These are phyloP conservation scores for Lachnellula hyalina DNA, from an alignment of 2,329 filamentous ascomycete species.

Conservation along the genomic window DNA sequence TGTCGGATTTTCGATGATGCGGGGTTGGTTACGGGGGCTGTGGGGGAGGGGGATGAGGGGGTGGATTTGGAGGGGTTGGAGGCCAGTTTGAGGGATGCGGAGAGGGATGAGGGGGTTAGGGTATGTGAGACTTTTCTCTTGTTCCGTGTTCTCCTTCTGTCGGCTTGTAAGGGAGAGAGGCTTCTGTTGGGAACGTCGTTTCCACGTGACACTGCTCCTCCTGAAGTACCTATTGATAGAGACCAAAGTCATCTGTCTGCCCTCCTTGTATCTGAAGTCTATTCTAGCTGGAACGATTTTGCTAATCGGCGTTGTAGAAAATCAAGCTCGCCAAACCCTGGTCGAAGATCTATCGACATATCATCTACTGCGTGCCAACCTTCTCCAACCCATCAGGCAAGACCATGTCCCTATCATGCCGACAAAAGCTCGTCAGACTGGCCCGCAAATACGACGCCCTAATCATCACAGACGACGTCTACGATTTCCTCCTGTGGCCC, in stretches of 20 bases:
- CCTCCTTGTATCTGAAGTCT: neutral
- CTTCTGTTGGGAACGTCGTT: neutral
- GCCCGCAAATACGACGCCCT: constrained; percentile 76
- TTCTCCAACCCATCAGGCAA: constrained; percentile 85
- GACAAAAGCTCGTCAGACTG: constrained; percentile 65
- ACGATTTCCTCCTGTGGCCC: constrained; percentile 85
- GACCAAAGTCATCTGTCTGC: too few relatives aligned
- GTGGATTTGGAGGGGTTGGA: constrained; percentile 62
- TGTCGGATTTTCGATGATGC: constrained; percentile 81
- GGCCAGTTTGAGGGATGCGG: constrained; percentile 15
- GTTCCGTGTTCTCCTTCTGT: neutral
- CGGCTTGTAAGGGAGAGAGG: neutral
- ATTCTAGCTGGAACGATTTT: neutral
- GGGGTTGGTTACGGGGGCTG: constrained; percentile 65
- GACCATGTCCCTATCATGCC: constrained; percentile 67
- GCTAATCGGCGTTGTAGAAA: neutral
- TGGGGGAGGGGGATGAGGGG: constrained; percentile 74
- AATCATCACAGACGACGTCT: constrained; percentile 87
- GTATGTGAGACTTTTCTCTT: constrained; percentile 8
- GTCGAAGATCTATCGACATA: constrained; percentile 76
- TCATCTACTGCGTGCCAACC: constrained; percentile 85
- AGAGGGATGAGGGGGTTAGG: constrained; percentile 2
- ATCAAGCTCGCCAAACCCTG: constrained; percentile 40
- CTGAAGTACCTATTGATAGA: too few relatives aligned
- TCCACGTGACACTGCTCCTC: neutral